Evolutionary conservation across 2,329 filamentous ascomycete genomes (phyloP).

Genomic region (Cercospora beticola): DNA sequence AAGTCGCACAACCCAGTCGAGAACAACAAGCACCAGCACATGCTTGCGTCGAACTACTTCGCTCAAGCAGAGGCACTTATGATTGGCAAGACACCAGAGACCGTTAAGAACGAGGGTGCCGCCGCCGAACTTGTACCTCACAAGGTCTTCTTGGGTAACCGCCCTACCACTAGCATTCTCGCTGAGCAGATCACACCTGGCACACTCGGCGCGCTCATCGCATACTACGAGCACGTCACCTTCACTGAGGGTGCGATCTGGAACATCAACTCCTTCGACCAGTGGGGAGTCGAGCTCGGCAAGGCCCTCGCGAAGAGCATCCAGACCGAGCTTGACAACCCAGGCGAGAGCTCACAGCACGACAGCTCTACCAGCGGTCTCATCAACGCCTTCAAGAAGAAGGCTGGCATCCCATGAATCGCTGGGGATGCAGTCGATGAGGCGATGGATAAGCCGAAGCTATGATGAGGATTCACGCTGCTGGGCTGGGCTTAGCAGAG

Average conservation of each 20-base stretch:
- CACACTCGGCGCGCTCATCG: slow-evolving; percentile 90
- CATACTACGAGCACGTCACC: slow-evolving; percentile 98
- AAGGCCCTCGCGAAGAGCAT: slow-evolving; percentile 82
- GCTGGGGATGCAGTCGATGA: neutral
- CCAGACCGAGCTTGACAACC: slow-evolving; percentile 72
- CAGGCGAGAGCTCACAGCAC: slow-evolving; percentile 70
- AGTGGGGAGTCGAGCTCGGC: slow-evolving; percentile 98
- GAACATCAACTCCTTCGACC: slow-evolving; percentile 99
- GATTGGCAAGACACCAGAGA: slow-evolving; percentile 82
- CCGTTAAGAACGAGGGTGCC: slow-evolving; percentile 74
- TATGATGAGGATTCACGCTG: slow-evolving; percentile 12
- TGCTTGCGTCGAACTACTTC: slow-evolving; percentile 90
- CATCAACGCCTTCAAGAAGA: slow-evolving; percentile 89
- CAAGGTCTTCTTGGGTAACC: slow-evolving; percentile 98
- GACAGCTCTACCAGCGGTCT: slow-evolving; percentile 86
- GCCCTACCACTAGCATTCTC: slow-evolving; percentile 92
- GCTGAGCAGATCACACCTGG: slow-evolving; percentile 91
- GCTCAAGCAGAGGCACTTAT: slow-evolving; percentile 82
- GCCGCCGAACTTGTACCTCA: slow-evolving; percentile 80
- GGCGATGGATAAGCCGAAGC: slow-evolving; percentile 7
- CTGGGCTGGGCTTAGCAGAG: slow-evolving; percentile 8
- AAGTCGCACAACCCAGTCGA: slow-evolving; percentile 96
- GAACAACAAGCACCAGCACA: slow-evolving; percentile 92
- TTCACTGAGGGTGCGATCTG: slow-evolving; percentile 97
- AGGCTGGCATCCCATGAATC: slow-evolving; percentile 41